A percentile compares a stretch with the other conserved stretches of the same genome.
These are phyloP conservation scores for maize (Zea mays) DNA, from an alignment of 176 grass and related monocot genomes.

Conservation along the genomic window DNA sequence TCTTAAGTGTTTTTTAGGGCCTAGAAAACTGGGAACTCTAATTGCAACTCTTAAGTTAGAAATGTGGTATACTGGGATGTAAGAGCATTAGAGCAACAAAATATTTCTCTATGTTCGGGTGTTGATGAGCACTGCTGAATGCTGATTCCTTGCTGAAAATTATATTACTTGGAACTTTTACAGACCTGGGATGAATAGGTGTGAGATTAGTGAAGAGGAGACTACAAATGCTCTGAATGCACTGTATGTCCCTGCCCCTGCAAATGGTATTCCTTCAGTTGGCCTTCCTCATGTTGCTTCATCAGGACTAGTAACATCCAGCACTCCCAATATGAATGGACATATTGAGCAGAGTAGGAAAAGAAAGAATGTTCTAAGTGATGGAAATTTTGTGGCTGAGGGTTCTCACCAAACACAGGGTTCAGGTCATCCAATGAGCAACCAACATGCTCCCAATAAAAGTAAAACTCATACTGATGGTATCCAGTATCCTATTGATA, in stretches of 20 bases:
- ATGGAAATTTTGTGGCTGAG: slow-evolving; percentile 35
- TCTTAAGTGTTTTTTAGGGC: not conserved
- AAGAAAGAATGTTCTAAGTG: slow-evolving; percentile 41
- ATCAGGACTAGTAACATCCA: slow-evolving; percentile 32
- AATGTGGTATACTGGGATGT: not conserved
- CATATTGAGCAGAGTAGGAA: slow-evolving; percentile 53
- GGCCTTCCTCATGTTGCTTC: slow-evolving; percentile 56
- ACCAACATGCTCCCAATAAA: slow-evolving; percentile 47
- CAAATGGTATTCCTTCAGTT: slow-evolving; percentile 43
- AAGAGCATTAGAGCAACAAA: not conserved
- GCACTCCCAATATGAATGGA: slow-evolving; percentile 40
- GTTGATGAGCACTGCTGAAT: not conserved
- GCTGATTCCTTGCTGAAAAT: slow-evolving; percentile 31
- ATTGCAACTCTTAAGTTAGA: not conserved
- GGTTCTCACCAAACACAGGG: slow-evolving; percentile 46
- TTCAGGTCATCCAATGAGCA: slow-evolving; percentile 50
- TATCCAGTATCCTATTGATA: slow-evolving; percentile 41
- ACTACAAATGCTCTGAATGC: slow-evolving; percentile 85
- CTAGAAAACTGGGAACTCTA: not conserved
- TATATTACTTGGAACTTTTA: slow-evolving; percentile 38
- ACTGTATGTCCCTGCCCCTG: slow-evolving; percentile 61
- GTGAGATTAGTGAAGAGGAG: slow-evolving; percentile 83
- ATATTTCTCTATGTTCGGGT: slow-evolving; percentile 33
- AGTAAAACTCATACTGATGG: slow-evolving; percentile 44
- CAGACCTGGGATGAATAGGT: slow-evolving; percentile 89